Evolutionary conservation across 2,329 filamentous ascomycete species (phyloP).

Genomic region (Orbilia brochopaga): DNA sequence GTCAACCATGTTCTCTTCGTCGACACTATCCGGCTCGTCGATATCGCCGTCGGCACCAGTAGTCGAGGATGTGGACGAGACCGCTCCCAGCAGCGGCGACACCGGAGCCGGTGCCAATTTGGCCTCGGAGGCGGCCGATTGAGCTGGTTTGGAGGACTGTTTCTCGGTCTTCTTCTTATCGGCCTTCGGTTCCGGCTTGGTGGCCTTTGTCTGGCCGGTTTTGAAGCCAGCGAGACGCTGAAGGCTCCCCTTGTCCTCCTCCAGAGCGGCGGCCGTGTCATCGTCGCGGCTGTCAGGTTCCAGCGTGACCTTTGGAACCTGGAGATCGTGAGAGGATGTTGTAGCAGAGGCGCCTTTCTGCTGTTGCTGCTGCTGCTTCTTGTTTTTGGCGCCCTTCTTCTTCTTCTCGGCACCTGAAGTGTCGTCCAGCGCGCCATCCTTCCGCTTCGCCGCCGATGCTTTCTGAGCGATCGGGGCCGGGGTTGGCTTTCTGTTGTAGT

Average conservation of each 20-base stretch:
- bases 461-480: conserved; percentile 22
- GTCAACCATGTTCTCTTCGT: conserved; percentile 32
- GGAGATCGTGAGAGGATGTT: conserved; percentile 13
- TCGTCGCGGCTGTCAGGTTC: conserved; percentile 31
- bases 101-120: conserved; percentile 34
- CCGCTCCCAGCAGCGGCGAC: conserved; percentile 36
- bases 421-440: conserved; percentile 26
- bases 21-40: conserved; percentile 39
- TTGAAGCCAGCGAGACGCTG: conserved; percentile 46
- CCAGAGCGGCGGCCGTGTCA: conserved; percentile 15
- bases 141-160: conserved; percentile 32
- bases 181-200: conserved; percentile 32
- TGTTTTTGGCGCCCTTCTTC: conserved; percentile 39
- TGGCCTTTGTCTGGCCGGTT: conserved; percentile 23
- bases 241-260: conserved; percentile 47
- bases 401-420: conserved; percentile 42
- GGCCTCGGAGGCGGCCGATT: conserved; percentile 16
- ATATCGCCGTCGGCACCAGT: conserved; percentile 49
- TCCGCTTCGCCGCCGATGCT: conserved; percentile 4
- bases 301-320: conserved; percentile 37
- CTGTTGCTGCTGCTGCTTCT: conserved; percentile 42
- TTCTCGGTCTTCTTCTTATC: conserved; percentile 49
- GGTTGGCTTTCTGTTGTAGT: conserved; percentile 17
- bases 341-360: conserved; percentile 21
- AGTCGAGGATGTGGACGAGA: conserved; percentile 47